Evolutionary conservation across 1,284 basidiomycete genomes (phyloP).

Genomic region (Uromyces viciae-fabae): DNA sequence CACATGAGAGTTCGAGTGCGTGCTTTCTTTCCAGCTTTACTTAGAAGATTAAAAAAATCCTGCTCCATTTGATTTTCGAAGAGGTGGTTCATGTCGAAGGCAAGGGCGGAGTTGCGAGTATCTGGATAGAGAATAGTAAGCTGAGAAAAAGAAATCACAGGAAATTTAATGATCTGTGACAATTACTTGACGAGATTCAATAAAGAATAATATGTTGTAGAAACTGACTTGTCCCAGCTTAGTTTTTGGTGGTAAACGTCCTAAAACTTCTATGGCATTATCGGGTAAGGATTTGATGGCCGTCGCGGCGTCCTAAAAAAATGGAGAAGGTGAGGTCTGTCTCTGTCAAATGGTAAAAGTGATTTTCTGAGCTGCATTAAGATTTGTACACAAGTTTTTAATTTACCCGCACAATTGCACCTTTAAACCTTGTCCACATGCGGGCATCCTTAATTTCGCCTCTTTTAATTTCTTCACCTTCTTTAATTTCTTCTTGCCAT

Average conservation of each 20-base stretch:
- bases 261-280: constrained; percentile 26
- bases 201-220: background rate
- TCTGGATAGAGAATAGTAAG: constrained; percentile 19
- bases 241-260: constrained; percentile 31
- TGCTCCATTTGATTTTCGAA: constrained; percentile 4
- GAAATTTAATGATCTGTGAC: too few species aligned
- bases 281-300: constrained; percentile 29
- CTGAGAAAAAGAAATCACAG: background rate
- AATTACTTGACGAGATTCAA: background rate
- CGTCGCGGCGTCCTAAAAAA: constrained; percentile 20
- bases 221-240: constrained; percentile 30
- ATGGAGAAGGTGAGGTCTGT: background rate
- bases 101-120: background rate
- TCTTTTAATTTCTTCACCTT: constrained; percentile 38
- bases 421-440: constrained; percentile 31
- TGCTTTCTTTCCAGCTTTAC: constrained; percentile 11
- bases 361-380: background rate
- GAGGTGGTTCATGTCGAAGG: background rate
- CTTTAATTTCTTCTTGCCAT: constrained; percentile 43
- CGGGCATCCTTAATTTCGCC: constrained; percentile 10
- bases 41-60: background rate
- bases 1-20: constrained; percentile 10
- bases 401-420: constrained; percentile 20
- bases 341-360: too few species aligned
- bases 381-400: background rate